These are phyloP conservation scores for Huiozyma sinensis DNA, from an alignment of 805 yeast species.

Conservation along the genomic window DNA sequence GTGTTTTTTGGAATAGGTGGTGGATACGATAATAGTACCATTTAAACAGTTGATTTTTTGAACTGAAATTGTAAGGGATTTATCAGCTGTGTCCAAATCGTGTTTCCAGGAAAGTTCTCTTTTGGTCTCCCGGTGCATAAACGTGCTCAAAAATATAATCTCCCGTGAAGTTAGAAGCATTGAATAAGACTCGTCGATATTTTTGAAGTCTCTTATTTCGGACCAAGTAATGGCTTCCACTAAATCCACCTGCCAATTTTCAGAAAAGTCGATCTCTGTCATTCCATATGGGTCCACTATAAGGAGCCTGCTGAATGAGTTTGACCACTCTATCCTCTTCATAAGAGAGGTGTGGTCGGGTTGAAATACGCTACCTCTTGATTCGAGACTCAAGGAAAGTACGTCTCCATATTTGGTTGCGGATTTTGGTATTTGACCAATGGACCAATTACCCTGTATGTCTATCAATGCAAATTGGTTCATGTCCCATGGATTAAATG, in stretches of 20 bases:
- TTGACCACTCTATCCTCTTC: conserved; percentile 41
- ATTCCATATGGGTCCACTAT: conserved; percentile 37
- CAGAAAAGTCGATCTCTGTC: conserved; percentile 23
- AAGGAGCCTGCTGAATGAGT: conserved; percentile 22
- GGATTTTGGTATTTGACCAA: conserved; percentile 27
- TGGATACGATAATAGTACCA: conserved; percentile 6
- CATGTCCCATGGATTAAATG: conserved; percentile 35
- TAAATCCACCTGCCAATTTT: conserved; percentile 26
- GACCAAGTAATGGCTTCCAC: conserved; percentile 48
- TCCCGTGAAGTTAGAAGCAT: conserved; percentile 60
- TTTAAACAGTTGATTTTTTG: conserved; percentile 11
- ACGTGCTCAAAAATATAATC: conserved; percentile 39
- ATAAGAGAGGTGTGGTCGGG: conserved; percentile 46
- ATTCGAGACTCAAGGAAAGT: conserved; percentile 6
- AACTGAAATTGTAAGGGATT: conserved; percentile 35
- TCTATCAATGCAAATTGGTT: conserved; percentile 37
- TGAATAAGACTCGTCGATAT: conserved; percentile 29
- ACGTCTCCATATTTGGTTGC: conserved; percentile 5
- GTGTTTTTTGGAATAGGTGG: conserved; percentile 14
- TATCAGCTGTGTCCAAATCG: conserved; percentile 43
- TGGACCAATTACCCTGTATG: conserved; percentile 41
- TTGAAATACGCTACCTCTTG: conserved; percentile 29
- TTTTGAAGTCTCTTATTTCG: conserved; percentile 34
- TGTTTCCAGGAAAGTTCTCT: conserved; percentile 68
- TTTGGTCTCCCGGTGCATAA: conserved; percentile 26